A percentile compares a stretch with the other conserved stretches of the same genome.
These are phyloP conservation scores for Pezicula neosporulosa DNA, from an alignment of 2,329 filamentous ascomycete genomes.

Conservation along the genomic window DNA sequence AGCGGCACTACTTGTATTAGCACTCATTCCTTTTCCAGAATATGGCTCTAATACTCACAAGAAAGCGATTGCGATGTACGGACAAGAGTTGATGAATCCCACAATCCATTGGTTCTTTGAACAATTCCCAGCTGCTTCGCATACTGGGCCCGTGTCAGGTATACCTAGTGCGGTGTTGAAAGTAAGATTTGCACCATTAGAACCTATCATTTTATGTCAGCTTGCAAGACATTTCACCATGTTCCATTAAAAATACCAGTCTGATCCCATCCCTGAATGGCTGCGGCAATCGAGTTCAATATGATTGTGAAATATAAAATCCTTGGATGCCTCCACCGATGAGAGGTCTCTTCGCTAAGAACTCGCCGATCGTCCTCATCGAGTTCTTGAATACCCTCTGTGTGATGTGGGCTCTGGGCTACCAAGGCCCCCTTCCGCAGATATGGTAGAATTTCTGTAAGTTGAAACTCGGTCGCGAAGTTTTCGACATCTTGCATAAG, in stretches of 20 bases:
- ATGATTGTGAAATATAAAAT: conserved; percentile 64
- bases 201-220: conserved; percentile 23
- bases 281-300: conserved; percentile 65
- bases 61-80: conserved; percentile 45
- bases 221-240: not conserved
- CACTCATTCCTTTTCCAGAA: not conserved
- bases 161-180: conserved; percentile 34
- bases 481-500: conserved; percentile 52
- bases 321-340: conserved; percentile 64
- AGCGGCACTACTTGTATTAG: not conserved
- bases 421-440: conserved; percentile 70
- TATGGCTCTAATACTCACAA: conserved; percentile 2
- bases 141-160: conserved; percentile 16
- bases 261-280: conserved; percentile 45
- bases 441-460: conserved; percentile 54
- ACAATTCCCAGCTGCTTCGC: conserved; percentile 5
- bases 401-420: conserved; percentile 64
- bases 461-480: conserved; percentile 58
- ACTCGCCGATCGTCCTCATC: conserved; percentile 54
- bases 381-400: conserved; percentile 59
- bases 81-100: conserved; percentile 54
- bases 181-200: conserved; percentile 38
- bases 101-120: conserved; percentile 41
- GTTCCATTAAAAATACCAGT: conserved; percentile 11
- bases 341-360: conserved; percentile 58